These are phyloP conservation scores for Boletus subcaerulescens DNA, from an alignment of 768 basidiomycete genomes.

Conservation along the genomic window DNA sequence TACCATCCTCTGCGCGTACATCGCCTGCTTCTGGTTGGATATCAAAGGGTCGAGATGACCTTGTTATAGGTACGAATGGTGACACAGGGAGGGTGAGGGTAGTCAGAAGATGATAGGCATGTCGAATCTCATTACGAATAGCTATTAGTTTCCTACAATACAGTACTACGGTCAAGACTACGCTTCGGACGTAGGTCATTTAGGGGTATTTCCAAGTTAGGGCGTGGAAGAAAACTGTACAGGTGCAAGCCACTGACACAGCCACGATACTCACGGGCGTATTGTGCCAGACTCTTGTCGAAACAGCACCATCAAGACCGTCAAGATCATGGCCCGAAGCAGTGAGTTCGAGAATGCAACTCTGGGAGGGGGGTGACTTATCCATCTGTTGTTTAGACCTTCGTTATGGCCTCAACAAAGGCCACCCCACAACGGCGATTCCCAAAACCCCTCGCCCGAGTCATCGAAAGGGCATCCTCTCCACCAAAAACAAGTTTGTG, in stretches of 20 bases:
- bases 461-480: slow-evolving; percentile 89
- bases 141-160: slow-evolving; percentile 7
- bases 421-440: slow-evolving; percentile 85
- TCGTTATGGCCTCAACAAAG: slow-evolving; percentile 82
- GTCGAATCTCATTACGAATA: slow-evolving; percentile 11
- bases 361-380: background rate
- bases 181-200: background rate
- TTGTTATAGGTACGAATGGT: slow-evolving; percentile 23
- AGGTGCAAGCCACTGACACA: slow-evolving; percentile 52
- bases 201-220: slow-evolving; percentile 10
- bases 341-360: slow-evolving; percentile 47
- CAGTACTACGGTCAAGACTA: background rate
- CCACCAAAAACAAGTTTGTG: slow-evolving; percentile 90
- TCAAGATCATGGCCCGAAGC: slow-evolving; percentile 69
- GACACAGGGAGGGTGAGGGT: slow-evolving; percentile 49
- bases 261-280: slow-evolving; percentile 38
- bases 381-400: slow-evolving; percentile 52
- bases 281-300: slow-evolving; percentile 20
- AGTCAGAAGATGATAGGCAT: slow-evolving; percentile 41
- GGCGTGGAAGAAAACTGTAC: slow-evolving; percentile 47
- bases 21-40: slow-evolving; percentile 51
- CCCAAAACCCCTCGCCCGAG: slow-evolving; percentile 72
- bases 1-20: slow-evolving; percentile 44
- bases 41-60: slow-evolving; percentile 42
- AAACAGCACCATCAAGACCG: slow-evolving; percentile 47